Evolutionary conservation across 169 alveolate genomes (phyloP).

Genomic region (Eimeria necatrix): DNA sequence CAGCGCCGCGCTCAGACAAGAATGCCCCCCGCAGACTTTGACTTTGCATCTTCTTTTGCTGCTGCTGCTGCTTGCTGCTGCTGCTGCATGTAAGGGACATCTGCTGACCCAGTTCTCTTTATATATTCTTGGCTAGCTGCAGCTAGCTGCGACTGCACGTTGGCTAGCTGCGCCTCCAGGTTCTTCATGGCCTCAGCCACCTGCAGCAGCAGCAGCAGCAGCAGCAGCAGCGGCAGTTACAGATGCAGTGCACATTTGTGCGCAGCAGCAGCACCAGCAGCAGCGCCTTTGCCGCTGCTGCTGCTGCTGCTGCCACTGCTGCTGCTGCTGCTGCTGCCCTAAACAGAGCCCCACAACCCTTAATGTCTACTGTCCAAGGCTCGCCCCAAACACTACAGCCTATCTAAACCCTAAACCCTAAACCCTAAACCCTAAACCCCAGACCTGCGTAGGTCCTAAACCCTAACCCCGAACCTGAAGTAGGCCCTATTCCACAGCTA

Average conservation of each 20-base stretch:
- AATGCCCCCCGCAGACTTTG: not conserved
- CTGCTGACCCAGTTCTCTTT: not conserved
- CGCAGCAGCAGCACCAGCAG: constrained; percentile 13
- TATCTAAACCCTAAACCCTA: too few species aligned
- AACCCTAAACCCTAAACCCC: too few species aligned
- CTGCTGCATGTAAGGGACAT: constrained; percentile 10
- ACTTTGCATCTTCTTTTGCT: not conserved
- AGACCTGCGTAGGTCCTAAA: too few species aligned
- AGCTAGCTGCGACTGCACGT: not conserved
- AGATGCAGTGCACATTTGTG: too few species aligned
- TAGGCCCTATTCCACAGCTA: too few species aligned
- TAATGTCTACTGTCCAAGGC: too few species aligned
- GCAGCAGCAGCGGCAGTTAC: constrained; percentile 24
- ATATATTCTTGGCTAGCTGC: not conserved
- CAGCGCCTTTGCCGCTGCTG: too few species aligned
- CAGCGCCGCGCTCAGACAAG: not conserved
- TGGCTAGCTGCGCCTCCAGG: not conserved
- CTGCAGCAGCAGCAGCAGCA: constrained; percentile 34
- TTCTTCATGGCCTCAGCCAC: not conserved
- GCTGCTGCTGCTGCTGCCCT: too few species aligned
- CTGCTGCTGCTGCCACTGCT: too few species aligned
- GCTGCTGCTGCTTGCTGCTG: constrained; percentile 15
- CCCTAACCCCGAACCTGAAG: too few species aligned
- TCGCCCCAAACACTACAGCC: too few species aligned
- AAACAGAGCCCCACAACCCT: too few species aligned